These are phyloP conservation scores for Kondoa malvinella DNA, from an alignment of 768 basidiomycete species.

Conservation along the genomic window DNA sequence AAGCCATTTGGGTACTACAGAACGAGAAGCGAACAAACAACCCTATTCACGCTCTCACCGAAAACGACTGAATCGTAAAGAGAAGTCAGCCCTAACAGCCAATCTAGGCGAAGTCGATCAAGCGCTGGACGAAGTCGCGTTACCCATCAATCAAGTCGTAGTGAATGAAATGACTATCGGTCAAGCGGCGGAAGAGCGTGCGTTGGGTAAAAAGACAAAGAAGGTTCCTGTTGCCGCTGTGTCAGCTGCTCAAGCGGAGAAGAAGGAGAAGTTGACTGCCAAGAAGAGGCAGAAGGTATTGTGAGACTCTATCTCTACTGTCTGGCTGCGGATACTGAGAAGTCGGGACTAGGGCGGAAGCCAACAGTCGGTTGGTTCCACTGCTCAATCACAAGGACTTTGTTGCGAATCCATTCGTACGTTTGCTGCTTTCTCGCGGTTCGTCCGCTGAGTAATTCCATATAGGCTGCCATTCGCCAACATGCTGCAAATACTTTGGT, in stretches of 20 bases:
- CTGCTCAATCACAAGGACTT: background rate
- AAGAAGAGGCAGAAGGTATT: background rate
- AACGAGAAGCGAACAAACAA: background rate
- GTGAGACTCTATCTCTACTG: background rate
- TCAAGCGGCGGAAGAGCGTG: background rate
- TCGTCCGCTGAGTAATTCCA: background rate
- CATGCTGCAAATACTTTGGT: background rate
- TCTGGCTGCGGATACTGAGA: background rate
- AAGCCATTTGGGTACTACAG: no score
- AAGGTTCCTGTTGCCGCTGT: background rate
- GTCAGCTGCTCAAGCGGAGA: background rate
- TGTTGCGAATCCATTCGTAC: background rate
- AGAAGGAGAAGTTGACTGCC: background rate
- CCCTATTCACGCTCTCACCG: slow-evolving; percentile 27
- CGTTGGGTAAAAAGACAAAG: background rate
- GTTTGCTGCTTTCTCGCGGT: background rate
- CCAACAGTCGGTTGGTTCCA: background rate
- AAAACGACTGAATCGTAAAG: slow-evolving; percentile 21
- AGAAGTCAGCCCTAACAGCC: slow-evolving; percentile 11
- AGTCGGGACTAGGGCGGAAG: background rate
- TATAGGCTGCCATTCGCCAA: background rate
- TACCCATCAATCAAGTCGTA: background rate
- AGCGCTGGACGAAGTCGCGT: background rate
- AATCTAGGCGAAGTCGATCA: slow-evolving; percentile 19
- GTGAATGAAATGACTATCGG: background rate